phyloP scores from a whole-genome alignment of 331 rosid genomes.

The Malus hybrid region DNA sequence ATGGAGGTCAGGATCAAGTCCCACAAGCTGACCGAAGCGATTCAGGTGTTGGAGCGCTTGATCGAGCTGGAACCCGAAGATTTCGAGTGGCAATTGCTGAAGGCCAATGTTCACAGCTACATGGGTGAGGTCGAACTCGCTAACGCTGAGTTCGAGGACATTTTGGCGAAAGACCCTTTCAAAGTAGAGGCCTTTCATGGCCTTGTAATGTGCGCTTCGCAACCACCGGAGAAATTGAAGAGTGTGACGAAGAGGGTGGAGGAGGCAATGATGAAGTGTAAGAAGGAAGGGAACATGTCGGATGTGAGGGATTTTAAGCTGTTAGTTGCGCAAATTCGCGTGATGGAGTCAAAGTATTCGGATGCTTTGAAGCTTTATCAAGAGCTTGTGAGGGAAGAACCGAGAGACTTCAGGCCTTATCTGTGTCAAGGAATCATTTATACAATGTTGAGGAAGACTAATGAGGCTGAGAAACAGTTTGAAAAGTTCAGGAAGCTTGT shows the following conservation, averaged over 20 bases:
- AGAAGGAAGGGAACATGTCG: slow-evolving; percentile 31
- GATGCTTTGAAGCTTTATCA: slow-evolving; percentile 70
- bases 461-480: slow-evolving; percentile 81
- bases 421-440: slow-evolving; percentile 81
- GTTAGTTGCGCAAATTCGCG: slow-evolving; percentile 64
- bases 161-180: slow-evolving; percentile 48
- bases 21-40: slow-evolving; percentile 45
- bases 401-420: slow-evolving; percentile 82
- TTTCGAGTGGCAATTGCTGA: slow-evolving; percentile 51
- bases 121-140: slow-evolving; percentile 45
- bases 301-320: slow-evolving; percentile 88
- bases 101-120: slow-evolving; percentile 52
- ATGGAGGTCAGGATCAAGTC: slow-evolving; percentile 45
- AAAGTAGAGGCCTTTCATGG: slow-evolving; percentile 70
- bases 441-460: slow-evolving; percentile 53
- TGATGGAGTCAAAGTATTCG: slow-evolving; percentile 52
- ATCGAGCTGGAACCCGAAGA: slow-evolving; percentile 64
- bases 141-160: slow-evolving; percentile 34
- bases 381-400: slow-evolving; percentile 72
- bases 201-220: slow-evolving; percentile 44
- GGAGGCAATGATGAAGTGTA: slow-evolving; percentile 39
- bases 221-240: slow-evolving; percentile 19
- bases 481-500: slow-evolving; percentile 59
- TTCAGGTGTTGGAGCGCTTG: slow-evolving; percentile 46
- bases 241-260: slow-evolving; percentile 39